Evolutionary conservation across 257 asterid species (phyloP).

Genomic region (Cynanchum wilfordii): DNA sequence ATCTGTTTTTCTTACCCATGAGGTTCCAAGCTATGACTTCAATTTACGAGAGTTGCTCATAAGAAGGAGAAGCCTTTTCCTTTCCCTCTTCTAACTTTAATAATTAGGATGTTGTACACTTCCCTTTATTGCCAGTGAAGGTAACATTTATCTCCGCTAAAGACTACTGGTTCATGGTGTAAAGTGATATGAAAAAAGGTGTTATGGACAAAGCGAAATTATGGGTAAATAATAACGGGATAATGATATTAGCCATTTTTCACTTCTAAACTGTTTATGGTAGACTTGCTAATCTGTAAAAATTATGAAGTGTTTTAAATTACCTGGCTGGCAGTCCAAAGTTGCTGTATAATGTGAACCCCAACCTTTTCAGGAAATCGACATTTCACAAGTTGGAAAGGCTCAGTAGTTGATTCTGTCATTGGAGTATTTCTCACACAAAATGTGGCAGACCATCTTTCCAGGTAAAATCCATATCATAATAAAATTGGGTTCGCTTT

Average conservation of each 20-base stretch:
- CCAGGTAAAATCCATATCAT: slow-evolving; percentile 51
- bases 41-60: not conserved
- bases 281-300: not conserved
- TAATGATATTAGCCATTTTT: not conserved
- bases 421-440: slow-evolving; percentile 96
- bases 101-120: not conserved
- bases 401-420: slow-evolving; percentile 97
- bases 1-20: not conserved
- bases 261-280: not conserved
- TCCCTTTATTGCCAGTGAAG: not conserved
- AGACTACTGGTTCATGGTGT: not conserved
- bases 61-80: not conserved
- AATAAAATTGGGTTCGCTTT: not conserved
- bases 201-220: not conserved
- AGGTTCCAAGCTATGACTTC: no score
- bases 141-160: not conserved
- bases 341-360: not conserved
- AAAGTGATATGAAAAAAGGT: not conserved
- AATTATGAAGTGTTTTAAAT: not conserved
- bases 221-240: not conserved
- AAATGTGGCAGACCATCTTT: slow-evolving; percentile 94
- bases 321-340: not conserved
- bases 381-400: slow-evolving; percentile 91
- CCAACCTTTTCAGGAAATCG: slow-evolving; percentile 66
- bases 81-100: not conserved